Conservation (phyloP, 257 asterid genomes). For the Solanum chmielewskii region DNA sequence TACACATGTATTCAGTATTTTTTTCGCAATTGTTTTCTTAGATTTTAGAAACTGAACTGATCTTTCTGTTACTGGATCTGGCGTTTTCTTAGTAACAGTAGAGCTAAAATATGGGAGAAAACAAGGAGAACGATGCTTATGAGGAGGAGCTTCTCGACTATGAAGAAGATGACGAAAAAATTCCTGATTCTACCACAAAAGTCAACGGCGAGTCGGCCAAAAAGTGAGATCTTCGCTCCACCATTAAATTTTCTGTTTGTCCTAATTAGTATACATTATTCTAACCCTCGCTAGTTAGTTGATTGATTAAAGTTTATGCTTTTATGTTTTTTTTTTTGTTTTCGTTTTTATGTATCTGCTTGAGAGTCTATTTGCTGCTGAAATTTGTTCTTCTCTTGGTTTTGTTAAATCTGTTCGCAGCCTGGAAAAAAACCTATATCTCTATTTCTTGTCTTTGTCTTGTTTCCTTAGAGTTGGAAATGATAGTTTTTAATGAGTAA, state of each 20-base stretch:
- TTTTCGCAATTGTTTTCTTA: neutral
- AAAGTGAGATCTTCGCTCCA: slow-evolving; percentile 35
- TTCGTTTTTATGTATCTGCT: neutral
- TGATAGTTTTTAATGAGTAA: neutral
- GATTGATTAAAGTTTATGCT: neutral
- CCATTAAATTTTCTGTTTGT: neutral
- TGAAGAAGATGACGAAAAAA: slow-evolving; percentile 89
- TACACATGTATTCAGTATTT: neutral
- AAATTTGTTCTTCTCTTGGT: neutral
- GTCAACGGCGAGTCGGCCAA: slow-evolving; percentile 81
- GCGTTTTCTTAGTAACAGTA: neutral
- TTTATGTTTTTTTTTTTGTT: neutral
- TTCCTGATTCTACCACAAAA: slow-evolving; percentile 48
- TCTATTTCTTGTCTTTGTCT: neutral
- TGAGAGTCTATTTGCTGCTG: neutral
- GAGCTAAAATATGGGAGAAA: slow-evolving; percentile 47
- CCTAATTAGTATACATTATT: neutral
- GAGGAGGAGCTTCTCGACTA: slow-evolving; percentile 96
- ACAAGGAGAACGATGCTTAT: slow-evolving; percentile 71
- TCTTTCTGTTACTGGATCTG: slow-evolving; percentile 3
- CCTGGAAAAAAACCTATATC: neutral
- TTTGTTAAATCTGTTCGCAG: neutral
- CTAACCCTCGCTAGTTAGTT: too few relatives aligned
- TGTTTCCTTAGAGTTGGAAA: neutral
- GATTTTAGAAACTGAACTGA: too few relatives aligned